These are phyloP conservation scores for Xerocomellus amylosporus DNA, from an alignment of 768 basidiomycete genomes.

Conservation along the genomic window DNA sequence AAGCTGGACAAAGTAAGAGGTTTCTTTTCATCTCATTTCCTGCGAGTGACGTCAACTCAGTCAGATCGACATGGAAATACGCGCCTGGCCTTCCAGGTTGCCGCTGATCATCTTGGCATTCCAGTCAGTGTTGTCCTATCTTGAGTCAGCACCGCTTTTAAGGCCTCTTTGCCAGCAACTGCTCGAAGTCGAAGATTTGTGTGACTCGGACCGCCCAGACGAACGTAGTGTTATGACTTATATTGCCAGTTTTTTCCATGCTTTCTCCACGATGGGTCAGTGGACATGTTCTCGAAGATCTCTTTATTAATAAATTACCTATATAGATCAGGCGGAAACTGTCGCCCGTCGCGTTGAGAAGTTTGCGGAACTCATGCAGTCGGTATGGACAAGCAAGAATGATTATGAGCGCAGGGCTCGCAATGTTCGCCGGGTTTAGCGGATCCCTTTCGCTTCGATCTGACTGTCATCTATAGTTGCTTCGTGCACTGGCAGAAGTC, in stretches of 20 bases:
- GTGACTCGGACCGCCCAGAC: slow-evolving; percentile 83
- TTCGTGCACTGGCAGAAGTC: slow-evolving; percentile 62
- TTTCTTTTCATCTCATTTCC: neutral
- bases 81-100: slow-evolving; percentile 80
- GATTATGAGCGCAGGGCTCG: slow-evolving; percentile 90
- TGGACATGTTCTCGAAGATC: neutral
- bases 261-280: slow-evolving; percentile 94
- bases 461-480: slow-evolving; percentile 44
- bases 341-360: slow-evolving; percentile 92
- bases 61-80: slow-evolving; percentile 81
- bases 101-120: slow-evolving; percentile 85
- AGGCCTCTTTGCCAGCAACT: slow-evolving; percentile 59
- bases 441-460: neutral
- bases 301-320: neutral
- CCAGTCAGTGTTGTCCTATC: slow-evolving; percentile 55
- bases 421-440: slow-evolving; percentile 44
- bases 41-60: slow-evolving; percentile 37
- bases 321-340: slow-evolving; percentile 87
- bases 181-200: slow-evolving; percentile 93
- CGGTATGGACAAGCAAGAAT: slow-evolving; percentile 81
- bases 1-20: slow-evolving; percentile 72
- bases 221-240: slow-evolving; percentile 99
- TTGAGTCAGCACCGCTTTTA: slow-evolving; percentile 1
- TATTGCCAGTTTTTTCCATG: slow-evolving; percentile 96
- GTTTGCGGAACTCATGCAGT: slow-evolving; percentile 94